These are phyloP conservation scores for Eutrema japonicum DNA, from an alignment of 345 rosid species.

Conservation along the genomic window DNA sequence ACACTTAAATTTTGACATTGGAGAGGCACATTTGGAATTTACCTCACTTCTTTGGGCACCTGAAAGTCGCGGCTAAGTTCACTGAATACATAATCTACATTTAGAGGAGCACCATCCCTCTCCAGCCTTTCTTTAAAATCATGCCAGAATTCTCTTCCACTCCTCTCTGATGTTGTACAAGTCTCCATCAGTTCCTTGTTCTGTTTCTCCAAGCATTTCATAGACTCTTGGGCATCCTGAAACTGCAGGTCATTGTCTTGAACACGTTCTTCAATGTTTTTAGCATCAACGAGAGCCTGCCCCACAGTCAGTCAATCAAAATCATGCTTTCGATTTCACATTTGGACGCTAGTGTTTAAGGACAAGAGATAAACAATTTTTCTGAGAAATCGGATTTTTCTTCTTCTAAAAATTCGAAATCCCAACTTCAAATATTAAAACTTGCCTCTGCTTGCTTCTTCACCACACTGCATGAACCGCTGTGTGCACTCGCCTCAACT, in stretches of 20 bases:
- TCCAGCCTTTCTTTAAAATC: constrained; percentile 52
- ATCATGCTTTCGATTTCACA: background rate
- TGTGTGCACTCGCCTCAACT: background rate
- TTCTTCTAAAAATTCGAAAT: background rate
- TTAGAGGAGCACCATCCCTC: constrained; percentile 22
- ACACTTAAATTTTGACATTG: background rate
- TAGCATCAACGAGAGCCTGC: constrained; percentile 53
- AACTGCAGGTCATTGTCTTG: constrained; percentile 35
- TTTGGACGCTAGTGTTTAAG: background rate
- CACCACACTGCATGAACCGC: background rate
- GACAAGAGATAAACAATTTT: background rate
- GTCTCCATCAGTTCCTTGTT: constrained; percentile 53
- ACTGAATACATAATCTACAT: background rate
- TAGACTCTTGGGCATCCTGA: constrained; percentile 46
- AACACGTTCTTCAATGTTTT: constrained; percentile 49
- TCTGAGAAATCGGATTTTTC: background rate
- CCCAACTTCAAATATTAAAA: background rate
- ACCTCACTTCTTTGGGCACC: constrained; percentile 52
- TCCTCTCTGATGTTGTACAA: constrained; percentile 46
- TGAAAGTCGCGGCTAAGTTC: constrained; percentile 44
- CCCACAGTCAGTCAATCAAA: constrained; percentile 44
- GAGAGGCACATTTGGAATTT: constrained; percentile 15
- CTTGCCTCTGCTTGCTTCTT: constrained; percentile 3
- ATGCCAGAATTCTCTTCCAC: constrained; percentile 46
- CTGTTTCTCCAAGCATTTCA: constrained; percentile 50